Evolutionary conservation across 257 asterid species (phyloP).

Genomic region (Lantana camara): DNA sequence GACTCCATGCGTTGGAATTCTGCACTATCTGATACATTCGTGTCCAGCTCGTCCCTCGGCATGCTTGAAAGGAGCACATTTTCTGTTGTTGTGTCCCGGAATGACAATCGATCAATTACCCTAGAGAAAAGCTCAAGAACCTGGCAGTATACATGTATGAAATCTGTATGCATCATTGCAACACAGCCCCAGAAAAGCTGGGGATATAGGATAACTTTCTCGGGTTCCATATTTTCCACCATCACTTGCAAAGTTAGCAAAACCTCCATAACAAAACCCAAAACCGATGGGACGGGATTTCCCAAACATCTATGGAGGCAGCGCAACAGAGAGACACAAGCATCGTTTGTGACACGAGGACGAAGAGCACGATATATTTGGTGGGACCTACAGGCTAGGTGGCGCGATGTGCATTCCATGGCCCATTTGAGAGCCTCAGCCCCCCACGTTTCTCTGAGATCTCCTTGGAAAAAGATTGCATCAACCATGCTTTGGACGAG

Average conservation of each 20-base stretch:
- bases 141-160: slow-evolving; percentile 95
- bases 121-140: slow-evolving; percentile 97
- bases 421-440: slow-evolving; percentile 99
- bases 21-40: slow-evolving; percentile 52
- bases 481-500: slow-evolving; percentile 99
- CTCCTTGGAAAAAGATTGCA: slow-evolving; percentile 98
- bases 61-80: slow-evolving; percentile 98
- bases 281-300: slow-evolving; percentile 90
- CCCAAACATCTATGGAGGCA: slow-evolving; percentile 94
- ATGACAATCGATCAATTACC: slow-evolving; percentile 85
- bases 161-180: slow-evolving; percentile 99
- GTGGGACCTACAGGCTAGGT: slow-evolving; percentile 98
- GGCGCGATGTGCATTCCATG: slow-evolving; percentile 98
- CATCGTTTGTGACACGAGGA: slow-evolving; percentile 93
- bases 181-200: slow-evolving; percentile 99
- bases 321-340: slow-evolving; percentile 92
- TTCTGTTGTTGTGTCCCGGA: slow-evolving; percentile 95
- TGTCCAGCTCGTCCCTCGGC: slow-evolving; percentile 87
- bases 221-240: slow-evolving; percentile 99
- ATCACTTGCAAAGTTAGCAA: slow-evolving; percentile 93
- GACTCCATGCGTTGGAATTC: slow-evolving; percentile 76
- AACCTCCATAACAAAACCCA: slow-evolving; percentile 95
- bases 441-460: slow-evolving; percentile 99
- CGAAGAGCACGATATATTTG: slow-evolving; percentile 96
- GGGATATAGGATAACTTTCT: slow-evolving; percentile 93